A percentile compares a stretch with the other conserved stretches of the same genome.
These are phyloP conservation scores for Coprinellus aureogranulatus DNA, from an alignment of 768 basidiomycete genomes.

Conservation along the genomic window DNA sequence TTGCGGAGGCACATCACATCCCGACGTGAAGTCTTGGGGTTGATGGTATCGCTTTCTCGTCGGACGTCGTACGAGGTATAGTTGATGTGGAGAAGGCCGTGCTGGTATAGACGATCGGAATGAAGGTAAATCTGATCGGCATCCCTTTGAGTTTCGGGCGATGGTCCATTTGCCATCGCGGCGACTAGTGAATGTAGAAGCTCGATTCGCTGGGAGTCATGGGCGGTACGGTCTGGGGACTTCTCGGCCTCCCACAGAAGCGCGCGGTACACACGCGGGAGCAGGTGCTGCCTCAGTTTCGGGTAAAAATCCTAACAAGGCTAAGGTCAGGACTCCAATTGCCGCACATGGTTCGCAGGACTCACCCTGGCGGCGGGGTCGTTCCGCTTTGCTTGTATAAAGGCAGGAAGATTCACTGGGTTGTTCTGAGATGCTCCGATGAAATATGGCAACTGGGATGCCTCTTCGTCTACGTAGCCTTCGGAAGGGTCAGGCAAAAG, in stretches of 20 bases:
- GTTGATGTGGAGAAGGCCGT: slow-evolving; percentile 12
- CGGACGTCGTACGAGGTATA: slow-evolving; percentile 19
- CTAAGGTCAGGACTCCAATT: not conserved
- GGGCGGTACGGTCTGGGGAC: not conserved
- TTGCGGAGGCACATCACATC: not conserved
- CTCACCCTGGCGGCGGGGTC: not conserved
- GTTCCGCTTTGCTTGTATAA: not conserved
- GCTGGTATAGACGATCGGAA: slow-evolving; percentile 10
- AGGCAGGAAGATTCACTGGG: not conserved
- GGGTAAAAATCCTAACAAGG: slow-evolving; percentile 23
- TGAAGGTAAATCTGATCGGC: slow-evolving; percentile 4
- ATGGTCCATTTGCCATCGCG: not conserved
- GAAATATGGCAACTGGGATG: not conserved
- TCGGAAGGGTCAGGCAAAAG: not conserved
- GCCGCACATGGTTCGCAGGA: too few species aligned
- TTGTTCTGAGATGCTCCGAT: slow-evolving; percentile 1
- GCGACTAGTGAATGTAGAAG: not conserved
- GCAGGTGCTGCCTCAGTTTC: slow-evolving; percentile 32
- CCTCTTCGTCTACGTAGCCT: not conserved
- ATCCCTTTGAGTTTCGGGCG: slow-evolving; percentile 13
- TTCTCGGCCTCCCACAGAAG: not conserved
- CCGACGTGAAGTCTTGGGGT: slow-evolving; percentile 4
- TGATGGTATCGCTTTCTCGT: slow-evolving; percentile 16
- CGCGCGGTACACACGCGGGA: slow-evolving; percentile 23
- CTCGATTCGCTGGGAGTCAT: not conserved